Conservation (phyloP, 306 rosid species). For the Vachellia pachyceras region DNA sequence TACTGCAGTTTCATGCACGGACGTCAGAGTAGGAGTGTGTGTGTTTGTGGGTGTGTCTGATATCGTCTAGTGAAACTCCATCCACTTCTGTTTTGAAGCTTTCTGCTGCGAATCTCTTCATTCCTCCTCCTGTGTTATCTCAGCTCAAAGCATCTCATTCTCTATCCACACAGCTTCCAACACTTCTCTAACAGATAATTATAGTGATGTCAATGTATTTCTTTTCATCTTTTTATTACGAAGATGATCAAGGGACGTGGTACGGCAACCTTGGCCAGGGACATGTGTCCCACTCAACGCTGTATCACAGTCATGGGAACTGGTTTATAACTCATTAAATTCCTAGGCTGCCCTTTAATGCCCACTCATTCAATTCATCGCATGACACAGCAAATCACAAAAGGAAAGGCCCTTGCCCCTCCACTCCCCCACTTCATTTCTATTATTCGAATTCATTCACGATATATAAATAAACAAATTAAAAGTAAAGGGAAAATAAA, state of each 20-base stretch:
- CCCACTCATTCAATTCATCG: slow-evolving; percentile 34
- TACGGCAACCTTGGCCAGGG: not conserved
- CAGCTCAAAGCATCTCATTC: not conserved
- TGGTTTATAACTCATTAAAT: slow-evolving; percentile 45
- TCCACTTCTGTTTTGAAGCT: not conserved
- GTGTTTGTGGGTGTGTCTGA: no score
- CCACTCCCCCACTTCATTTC: not conserved
- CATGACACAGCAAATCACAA: slow-evolving; percentile 42
- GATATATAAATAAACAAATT: slow-evolving; percentile 5
- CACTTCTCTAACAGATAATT: no score
- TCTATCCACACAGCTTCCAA: not conserved
- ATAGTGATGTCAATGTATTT: no score
- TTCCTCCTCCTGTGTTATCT: not conserved
- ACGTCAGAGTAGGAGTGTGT: no score
- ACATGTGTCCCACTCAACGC: slow-evolving; percentile 45
- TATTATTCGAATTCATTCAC: no score
- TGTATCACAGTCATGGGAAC: slow-evolving; percentile 20
- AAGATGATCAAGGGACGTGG: not conserved
- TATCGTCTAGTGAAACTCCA: not conserved
- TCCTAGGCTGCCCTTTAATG: slow-evolving; percentile 52
- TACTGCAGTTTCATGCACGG: no score
- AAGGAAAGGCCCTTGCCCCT: slow-evolving; percentile 6
- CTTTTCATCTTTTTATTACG: no score
- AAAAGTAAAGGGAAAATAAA: not conserved
- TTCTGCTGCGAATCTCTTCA: not conserved